These are phyloP conservation scores for Bretschneidera sinensis DNA, from an alignment of 345 rosid genomes.

Conservation along the genomic window DNA sequence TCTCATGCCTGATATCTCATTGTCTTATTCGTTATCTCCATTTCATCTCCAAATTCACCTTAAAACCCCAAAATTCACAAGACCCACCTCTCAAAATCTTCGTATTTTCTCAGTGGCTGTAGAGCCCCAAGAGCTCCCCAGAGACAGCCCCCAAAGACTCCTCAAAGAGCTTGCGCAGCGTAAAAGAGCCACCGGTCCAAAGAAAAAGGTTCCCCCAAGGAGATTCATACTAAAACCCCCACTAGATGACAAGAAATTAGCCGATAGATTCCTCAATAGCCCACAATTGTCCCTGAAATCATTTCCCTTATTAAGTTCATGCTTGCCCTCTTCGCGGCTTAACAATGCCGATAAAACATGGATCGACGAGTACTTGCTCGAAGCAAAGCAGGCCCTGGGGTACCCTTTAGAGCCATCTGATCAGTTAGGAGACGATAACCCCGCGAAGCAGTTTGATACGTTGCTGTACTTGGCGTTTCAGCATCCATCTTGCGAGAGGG, in stretches of 20 bases:
- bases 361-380: constrained; percentile 88
- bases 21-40: constrained; percentile 55
- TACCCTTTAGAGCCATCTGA: constrained; percentile 75
- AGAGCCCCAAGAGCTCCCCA: constrained; percentile 61
- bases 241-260: constrained; percentile 73
- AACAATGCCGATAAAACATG: constrained; percentile 83
- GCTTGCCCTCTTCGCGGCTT: constrained; percentile 73
- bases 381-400: constrained; percentile 92
- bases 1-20: constrained; percentile 44
- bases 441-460: constrained; percentile 89
- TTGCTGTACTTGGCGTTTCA: constrained; percentile 82
- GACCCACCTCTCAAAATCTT: constrained; percentile 32
- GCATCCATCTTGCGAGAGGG: constrained; percentile 86
- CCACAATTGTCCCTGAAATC: constrained; percentile 88
- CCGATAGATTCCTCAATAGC: constrained; percentile 72
- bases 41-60: constrained; percentile 35
- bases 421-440: constrained; percentile 66
- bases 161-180: constrained; percentile 94
- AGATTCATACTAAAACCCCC: constrained; percentile 78
- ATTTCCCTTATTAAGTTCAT: constrained; percentile 80
- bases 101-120: constrained; percentile 47
- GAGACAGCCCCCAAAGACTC: constrained; percentile 77
- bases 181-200: constrained; percentile 54
- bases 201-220: constrained; percentile 65
- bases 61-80: constrained; percentile 23